phyloP scores from a whole-genome alignment of 1,284 basidiomycete species.

The Heterobasidion occidentale region DNA sequence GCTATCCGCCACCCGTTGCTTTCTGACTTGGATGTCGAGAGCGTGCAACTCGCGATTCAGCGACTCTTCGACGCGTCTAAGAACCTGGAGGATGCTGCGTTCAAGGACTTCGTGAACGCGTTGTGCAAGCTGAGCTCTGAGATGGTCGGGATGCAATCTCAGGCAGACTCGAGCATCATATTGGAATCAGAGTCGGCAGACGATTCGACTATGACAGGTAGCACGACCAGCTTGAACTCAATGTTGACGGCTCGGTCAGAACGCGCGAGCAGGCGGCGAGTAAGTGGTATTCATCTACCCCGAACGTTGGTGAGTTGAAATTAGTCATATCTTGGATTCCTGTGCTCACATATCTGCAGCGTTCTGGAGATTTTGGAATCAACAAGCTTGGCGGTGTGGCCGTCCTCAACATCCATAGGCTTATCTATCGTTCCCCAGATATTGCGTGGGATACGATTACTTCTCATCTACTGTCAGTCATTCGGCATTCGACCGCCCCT shows the following conservation, averaged over 20 bases:
- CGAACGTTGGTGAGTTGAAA: constrained; percentile 54
- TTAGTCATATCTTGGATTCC: background rate
- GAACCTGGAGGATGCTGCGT: too few species aligned
- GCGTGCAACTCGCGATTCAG: too few species aligned
- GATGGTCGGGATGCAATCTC: too few species aligned
- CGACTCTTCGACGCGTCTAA: too few species aligned
- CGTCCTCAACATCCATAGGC: constrained; percentile 76
- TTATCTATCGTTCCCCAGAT: constrained; percentile 72
- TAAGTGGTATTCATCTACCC: constrained; percentile 80
- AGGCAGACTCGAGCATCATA: too few species aligned
- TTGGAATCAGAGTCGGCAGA: constrained; percentile 33
- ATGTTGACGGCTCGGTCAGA: constrained; percentile 34
- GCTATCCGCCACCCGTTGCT: too few species aligned
- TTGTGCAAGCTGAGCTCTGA: too few species aligned
- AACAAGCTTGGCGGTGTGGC: constrained; percentile 77
- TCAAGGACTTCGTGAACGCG: too few species aligned
- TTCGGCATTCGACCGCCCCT: constrained; percentile 61
- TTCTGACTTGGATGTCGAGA: too few species aligned
- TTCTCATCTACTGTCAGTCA: constrained; percentile 69
- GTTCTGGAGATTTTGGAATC: constrained; percentile 81
- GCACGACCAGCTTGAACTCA: constrained; percentile 17
- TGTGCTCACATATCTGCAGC: constrained; percentile 28
- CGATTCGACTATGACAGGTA: constrained; percentile 24
- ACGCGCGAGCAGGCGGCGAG: constrained; percentile 55
- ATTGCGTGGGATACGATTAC: constrained; percentile 85